These are phyloP conservation scores for Ascodesmis nigricans DNA, from an alignment of 495 filamentous ascomycete species.

Conservation along the genomic window DNA sequence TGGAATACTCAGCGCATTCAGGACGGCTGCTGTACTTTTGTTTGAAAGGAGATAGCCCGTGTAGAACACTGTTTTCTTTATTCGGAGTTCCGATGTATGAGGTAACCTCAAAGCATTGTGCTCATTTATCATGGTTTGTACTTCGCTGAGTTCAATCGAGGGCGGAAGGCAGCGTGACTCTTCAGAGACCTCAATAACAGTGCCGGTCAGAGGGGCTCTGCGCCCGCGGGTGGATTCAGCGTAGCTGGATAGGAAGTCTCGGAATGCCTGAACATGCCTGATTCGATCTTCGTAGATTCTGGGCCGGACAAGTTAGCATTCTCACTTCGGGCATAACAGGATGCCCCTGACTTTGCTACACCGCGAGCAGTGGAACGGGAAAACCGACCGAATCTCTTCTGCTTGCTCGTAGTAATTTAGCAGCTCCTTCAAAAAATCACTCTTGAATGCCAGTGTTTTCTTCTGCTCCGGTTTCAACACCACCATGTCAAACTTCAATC, in stretches of 20 bases:
- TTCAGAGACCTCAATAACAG: conserved; percentile 78
- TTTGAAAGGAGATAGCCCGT: conserved; percentile 75
- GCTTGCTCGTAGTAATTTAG: conserved; percentile 66
- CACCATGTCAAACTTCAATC: conserved; percentile 72
- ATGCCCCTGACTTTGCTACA: conserved; percentile 1
- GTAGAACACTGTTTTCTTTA: conserved; percentile 76
- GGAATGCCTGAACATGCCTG: conserved; percentile 52
- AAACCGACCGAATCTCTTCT: conserved; percentile 49
- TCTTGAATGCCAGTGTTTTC: conserved; percentile 74
- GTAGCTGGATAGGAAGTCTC: conserved; percentile 52
- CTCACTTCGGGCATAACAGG: conserved; percentile 5
- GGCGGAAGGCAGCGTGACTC: conserved; percentile 55
- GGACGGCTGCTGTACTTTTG: conserved; percentile 43
- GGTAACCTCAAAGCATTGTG: conserved; percentile 42
- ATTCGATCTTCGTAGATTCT: conserved; percentile 39
- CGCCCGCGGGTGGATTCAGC: conserved; percentile 29
- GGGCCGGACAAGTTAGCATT: conserved; percentile 6
- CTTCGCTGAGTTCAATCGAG: conserved; percentile 55
- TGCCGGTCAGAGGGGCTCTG: conserved; percentile 38
- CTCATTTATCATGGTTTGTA: conserved; percentile 71
- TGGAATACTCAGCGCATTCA: conserved; percentile 41
- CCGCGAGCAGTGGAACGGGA: too few species aligned
- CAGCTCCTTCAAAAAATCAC: conserved; percentile 53
- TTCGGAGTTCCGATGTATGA: conserved; percentile 30
- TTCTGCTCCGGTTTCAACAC: conserved; percentile 64